These are phyloP conservation scores for Ceratobasidium sp. DNA, from an alignment of 1,284 basidiomycete genomes.

Conservation along the genomic window DNA sequence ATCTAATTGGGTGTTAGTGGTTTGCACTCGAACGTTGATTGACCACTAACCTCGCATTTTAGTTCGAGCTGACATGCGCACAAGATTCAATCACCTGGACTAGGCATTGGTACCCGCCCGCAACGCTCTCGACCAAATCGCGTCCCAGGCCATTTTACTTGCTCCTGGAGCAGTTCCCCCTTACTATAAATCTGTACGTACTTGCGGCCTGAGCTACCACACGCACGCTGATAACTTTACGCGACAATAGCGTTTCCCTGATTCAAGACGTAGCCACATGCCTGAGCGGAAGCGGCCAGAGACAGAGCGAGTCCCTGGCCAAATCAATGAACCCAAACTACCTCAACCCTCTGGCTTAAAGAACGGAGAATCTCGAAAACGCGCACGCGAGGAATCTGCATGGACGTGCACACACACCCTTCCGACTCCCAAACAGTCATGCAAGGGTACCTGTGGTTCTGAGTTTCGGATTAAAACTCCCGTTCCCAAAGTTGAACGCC, in stretches of 20 bases:
- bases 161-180: constrained; percentile 8
- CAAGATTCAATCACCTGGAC: not conserved
- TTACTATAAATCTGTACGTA: not conserved
- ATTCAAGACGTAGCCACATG: no score
- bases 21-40: not conserved
- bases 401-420: not conserved
- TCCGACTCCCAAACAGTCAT: not conserved
- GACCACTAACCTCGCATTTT: not conserved
- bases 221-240: not conserved
- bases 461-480: not conserved
- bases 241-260: no score
- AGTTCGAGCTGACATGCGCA: not conserved
- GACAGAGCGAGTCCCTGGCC: no score
- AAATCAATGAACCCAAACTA: no score
- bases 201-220: constrained; percentile 30
- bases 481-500: not conserved
- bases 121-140: not conserved
- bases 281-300: no score
- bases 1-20: not conserved
- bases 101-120: not conserved
- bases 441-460: not conserved
- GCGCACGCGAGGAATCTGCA: not conserved
- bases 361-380: no score
- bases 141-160: not conserved
- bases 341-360: no score